These are phyloP conservation scores for Plantago rigida DNA, from an alignment of 305 asterid genomes.

Conservation along the genomic window DNA sequence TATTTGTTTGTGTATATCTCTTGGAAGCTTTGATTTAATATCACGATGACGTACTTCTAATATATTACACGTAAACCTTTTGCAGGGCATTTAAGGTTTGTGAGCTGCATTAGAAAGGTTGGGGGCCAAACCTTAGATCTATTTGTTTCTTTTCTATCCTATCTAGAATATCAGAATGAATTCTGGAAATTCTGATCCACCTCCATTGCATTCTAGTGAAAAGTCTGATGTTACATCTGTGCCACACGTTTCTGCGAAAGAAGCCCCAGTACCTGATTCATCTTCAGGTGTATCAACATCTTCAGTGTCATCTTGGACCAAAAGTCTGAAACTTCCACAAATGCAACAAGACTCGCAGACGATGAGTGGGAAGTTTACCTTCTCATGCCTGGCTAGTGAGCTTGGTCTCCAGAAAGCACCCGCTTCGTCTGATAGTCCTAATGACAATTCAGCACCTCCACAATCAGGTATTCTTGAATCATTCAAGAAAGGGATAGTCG, in stretches of 20 bases:
- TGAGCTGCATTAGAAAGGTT: constrained; percentile 11
- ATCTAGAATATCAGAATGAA: constrained; percentile 53
- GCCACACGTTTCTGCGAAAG: constrained; percentile 37
- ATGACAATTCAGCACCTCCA: constrained; percentile 36
- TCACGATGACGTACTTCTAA: constrained; percentile 18
- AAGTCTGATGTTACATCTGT: constrained; percentile 37
- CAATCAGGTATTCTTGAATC: constrained; percentile 71
- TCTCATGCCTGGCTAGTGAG: constrained; percentile 83
- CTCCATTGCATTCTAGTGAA: constrained; percentile 33
- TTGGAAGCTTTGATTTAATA: constrained; percentile 18
- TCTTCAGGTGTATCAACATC: constrained; percentile 46
- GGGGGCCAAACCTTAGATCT: constrained; percentile 10
- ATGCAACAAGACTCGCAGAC: constrained; percentile 38
- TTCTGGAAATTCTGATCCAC: constrained; percentile 41
- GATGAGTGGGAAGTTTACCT: constrained; percentile 43
- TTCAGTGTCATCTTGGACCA: constrained; percentile 56
- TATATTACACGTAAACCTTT: neutral
- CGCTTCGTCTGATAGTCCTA: constrained; percentile 37
- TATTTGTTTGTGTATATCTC: constrained; percentile 5
- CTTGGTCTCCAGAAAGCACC: constrained; percentile 51
- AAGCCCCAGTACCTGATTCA: constrained; percentile 35
- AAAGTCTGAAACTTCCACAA: constrained; percentile 50
- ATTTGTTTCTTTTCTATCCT: constrained; percentile 11
- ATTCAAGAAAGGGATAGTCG: constrained; percentile 75
- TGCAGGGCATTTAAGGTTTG: constrained; percentile 8